Percentiles rank a stretch among this genome's conserved stretches.
These are phyloP conservation scores for Sporisorium reilianum DNA, from an alignment of 1,284 basidiomycete genomes.

Conservation along the genomic window DNA sequence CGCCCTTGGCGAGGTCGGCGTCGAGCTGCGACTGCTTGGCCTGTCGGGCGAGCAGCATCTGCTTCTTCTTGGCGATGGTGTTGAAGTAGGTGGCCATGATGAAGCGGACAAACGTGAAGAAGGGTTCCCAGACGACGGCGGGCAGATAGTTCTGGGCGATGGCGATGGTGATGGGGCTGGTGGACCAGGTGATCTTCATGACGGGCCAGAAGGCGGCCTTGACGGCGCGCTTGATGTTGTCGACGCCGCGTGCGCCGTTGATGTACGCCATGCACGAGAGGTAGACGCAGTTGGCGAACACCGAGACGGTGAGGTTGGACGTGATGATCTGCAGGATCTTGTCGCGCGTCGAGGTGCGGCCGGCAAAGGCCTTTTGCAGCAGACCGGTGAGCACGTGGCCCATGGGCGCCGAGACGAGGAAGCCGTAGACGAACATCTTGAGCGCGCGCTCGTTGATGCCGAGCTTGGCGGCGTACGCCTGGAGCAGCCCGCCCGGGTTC, in stretches of 20 bases:
- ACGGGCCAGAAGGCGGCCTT: conserved; percentile 81
- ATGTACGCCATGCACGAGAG: conserved; percentile 85
- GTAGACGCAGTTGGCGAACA: conserved; percentile 78
- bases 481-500: conserved; percentile 34
- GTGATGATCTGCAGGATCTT: conserved; percentile 78
- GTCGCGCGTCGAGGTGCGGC: conserved; percentile 78
- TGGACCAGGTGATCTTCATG: conserved; percentile 80
- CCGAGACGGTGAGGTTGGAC: conserved; percentile 82
- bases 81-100: conserved; percentile 60
- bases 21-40: conserved; percentile 37
- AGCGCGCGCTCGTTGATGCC: conserved; percentile 72
- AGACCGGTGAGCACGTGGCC: conserved; percentile 77
- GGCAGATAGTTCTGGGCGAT: conserved; percentile 82
- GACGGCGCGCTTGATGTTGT: conserved; percentile 79
- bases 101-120: conserved; percentile 60
- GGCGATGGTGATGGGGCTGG: conserved; percentile 78
- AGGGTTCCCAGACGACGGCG: conserved; percentile 68
- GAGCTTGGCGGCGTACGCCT: conserved; percentile 39
- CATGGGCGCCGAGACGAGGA: conserved; percentile 85
- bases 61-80: conserved; percentile 63
- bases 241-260: conserved; percentile 79
- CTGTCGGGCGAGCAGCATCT: conserved; percentile 57
- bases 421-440: conserved; percentile 87
- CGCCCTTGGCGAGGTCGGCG: conserved; percentile 51
- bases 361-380: conserved; percentile 81